A percentile compares a stretch with the other conserved stretches of the same genome.
Conservation (phyloP, 2,329 filamentous ascomycete genomes). For the Trichothecium roseum region DNA sequence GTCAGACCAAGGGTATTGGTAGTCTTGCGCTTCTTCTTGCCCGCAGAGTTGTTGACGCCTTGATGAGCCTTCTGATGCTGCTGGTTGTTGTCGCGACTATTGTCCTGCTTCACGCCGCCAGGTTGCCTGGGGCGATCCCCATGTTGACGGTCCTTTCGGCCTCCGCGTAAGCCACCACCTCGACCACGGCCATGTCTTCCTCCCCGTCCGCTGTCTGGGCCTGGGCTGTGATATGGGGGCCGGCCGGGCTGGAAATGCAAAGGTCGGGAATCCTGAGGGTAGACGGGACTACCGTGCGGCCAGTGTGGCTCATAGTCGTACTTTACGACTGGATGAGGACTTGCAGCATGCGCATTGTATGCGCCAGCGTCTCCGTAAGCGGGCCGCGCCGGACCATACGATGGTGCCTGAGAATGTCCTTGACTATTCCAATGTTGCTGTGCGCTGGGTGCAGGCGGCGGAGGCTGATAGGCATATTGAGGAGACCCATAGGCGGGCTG, state of each 20-base stretch:
- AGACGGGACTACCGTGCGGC: conserved; percentile 7
- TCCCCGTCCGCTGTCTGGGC: conserved; percentile 11
- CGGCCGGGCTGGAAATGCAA: conserved; percentile 20
- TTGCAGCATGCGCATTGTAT: conserved; percentile 7
- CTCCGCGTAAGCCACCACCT: conserved; percentile 19
- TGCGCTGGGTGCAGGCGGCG: conserved; percentile 14
- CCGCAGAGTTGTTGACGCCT: conserved; percentile 31
- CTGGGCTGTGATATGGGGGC: conserved; percentile 19
- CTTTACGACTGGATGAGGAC: conserved; percentile 5
- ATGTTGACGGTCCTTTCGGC: conserved; percentile 26
- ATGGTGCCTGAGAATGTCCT: background rate
- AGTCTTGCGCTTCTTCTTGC: conserved; percentile 62
- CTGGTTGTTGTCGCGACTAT: conserved; percentile 11
- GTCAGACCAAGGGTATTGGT: conserved; percentile 64
- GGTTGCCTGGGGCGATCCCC: conserved; percentile 9
- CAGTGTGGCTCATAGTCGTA: conserved; percentile 20
- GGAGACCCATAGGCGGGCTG: conserved; percentile 32
- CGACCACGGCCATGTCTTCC: conserved; percentile 27
- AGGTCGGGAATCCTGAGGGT: conserved; percentile 27
- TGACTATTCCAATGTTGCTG: background rate
- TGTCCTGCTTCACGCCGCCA: conserved; percentile 4
- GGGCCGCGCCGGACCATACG: background rate
- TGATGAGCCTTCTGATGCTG: conserved; percentile 7
- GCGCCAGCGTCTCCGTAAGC: too few species aligned
- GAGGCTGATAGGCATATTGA: conserved; percentile 10